Evolutionary conservation across 805 yeast genomes (phyloP).

Genomic region (Pichia scutulata): DNA sequence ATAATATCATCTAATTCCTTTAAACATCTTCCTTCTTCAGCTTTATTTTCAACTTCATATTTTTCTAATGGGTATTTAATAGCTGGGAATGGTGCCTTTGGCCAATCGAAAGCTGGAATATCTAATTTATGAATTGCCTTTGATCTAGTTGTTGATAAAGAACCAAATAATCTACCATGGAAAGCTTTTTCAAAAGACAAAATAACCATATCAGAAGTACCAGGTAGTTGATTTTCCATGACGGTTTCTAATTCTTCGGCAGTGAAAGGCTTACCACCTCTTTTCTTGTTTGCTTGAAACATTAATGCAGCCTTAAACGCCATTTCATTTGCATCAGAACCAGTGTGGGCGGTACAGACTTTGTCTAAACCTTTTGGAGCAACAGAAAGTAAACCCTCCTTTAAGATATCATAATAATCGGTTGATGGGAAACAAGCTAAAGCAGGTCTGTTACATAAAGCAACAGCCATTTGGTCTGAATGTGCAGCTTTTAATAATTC

Average conservation of each 20-base stretch:
- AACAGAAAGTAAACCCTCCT: conserved; percentile 44
- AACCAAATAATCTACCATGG: conserved; percentile 52
- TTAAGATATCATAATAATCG: conserved; percentile 43
- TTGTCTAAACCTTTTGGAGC: conserved; percentile 56
- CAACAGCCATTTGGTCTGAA: conserved; percentile 54
- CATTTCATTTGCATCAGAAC: conserved; percentile 64
- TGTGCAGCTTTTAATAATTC: conserved; percentile 50
- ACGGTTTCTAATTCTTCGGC: conserved; percentile 39
- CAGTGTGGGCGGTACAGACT: conserved; percentile 60
- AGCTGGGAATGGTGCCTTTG: conserved; percentile 61
- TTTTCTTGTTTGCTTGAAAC: conserved; percentile 43
- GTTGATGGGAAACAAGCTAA: conserved; percentile 55
- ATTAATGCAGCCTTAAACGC: conserved; percentile 68
- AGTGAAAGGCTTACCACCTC: conserved; percentile 41
- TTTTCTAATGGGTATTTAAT: conserved; percentile 79
- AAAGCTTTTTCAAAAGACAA: conserved; percentile 47
- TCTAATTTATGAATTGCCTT: conserved; percentile 52
- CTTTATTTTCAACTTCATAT: conserved; percentile 42
- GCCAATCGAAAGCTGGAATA: conserved; percentile 56
- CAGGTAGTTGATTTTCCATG: conserved; percentile 46
- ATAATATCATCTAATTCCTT: conserved; percentile 35
- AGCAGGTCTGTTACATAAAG: conserved; percentile 63
- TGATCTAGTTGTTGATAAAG: conserved; percentile 48
- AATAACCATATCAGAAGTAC: conserved; percentile 45
- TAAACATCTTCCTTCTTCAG: conserved; percentile 43